A percentile compares a stretch with the other conserved stretches of the same genome.
These are phyloP conservation scores for Chlamydomonas sphaeroides DNA, from an alignment of 139 green algal genomes.

Conservation along the genomic window DNA sequence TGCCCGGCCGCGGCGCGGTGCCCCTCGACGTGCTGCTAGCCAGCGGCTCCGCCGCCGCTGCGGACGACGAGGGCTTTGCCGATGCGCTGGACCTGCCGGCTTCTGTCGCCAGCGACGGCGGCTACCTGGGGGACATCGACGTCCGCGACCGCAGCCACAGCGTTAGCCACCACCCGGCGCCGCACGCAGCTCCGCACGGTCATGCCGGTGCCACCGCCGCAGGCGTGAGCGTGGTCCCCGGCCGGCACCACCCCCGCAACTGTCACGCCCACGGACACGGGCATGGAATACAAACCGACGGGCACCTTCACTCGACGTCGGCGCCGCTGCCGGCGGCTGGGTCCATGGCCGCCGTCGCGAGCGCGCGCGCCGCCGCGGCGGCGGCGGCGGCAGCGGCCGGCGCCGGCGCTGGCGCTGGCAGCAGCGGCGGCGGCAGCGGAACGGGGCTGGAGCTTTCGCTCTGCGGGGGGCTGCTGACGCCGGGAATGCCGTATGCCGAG, in stretches of 20 bases:
- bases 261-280: no score
- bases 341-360: background rate
- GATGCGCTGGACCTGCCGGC: background rate
- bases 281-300: no score
- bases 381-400: background rate
- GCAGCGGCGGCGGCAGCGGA: background rate
- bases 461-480: constrained; percentile 62
- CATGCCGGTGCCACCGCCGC: background rate
- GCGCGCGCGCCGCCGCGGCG: background rate
- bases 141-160: background rate
- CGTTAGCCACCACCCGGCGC: no score
- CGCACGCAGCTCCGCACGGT: background rate
- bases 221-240: no score
- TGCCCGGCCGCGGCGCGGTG: background rate
- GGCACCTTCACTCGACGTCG: background rate
- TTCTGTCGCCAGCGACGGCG: constrained; percentile 10
- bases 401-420: no score
- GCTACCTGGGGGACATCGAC: constrained; percentile 46
- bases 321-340: background rate
- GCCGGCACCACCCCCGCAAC: no score
- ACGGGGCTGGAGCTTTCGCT: constrained; percentile 73
- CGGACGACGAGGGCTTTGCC: background rate
- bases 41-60: no score
- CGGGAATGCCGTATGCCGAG: constrained; percentile 49
- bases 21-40: no score